Percentiles rank a stretch among this genome's conserved stretches.
phyloP scores from a whole-genome alignment of 441 rosid species.

The Jatropha multifida region DNA sequence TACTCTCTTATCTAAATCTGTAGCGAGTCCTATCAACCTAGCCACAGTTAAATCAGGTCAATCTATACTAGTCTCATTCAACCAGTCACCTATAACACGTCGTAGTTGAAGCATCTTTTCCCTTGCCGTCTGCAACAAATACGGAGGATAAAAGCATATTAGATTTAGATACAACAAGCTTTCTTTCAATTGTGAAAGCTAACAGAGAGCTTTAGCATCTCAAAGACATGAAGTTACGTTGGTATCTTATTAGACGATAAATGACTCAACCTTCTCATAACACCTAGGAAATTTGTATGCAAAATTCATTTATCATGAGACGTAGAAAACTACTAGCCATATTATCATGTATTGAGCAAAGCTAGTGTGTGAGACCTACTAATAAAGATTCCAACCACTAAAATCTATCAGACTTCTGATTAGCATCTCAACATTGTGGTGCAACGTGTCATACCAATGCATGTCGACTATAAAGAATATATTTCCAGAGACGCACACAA shows the following conservation, averaged over 20 bases:
- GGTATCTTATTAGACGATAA: not conserved
- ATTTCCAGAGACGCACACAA: slow-evolving; percentile 17
- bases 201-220: not conserved
- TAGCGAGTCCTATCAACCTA: not conserved
- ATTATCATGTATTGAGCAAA: not conserved
- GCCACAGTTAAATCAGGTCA: slow-evolving; percentile 25
- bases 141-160: slow-evolving; percentile 16
- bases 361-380: not conserved
- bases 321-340: not conserved
- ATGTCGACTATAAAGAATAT: not conserved
- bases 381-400: not conserved
- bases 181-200: slow-evolving; percentile 7
- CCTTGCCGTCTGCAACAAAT: slow-evolving; percentile 47
- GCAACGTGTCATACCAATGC: not conserved
- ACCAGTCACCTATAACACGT: slow-evolving; percentile 43
- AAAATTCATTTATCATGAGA: not conserved
- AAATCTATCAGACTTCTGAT: not conserved
- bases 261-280: not conserved
- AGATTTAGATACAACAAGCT: slow-evolving; percentile 7
- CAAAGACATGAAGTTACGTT: not conserved
- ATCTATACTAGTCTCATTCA: slow-evolving; percentile 38
- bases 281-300: not conserved
- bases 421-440: not conserved
- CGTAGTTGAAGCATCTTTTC: slow-evolving; percentile 52
- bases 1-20: not conserved